phyloP scores from a whole-genome alignment of 2,329 filamentous ascomycete genomes.

The Sclerotinia spermophila region DNA sequence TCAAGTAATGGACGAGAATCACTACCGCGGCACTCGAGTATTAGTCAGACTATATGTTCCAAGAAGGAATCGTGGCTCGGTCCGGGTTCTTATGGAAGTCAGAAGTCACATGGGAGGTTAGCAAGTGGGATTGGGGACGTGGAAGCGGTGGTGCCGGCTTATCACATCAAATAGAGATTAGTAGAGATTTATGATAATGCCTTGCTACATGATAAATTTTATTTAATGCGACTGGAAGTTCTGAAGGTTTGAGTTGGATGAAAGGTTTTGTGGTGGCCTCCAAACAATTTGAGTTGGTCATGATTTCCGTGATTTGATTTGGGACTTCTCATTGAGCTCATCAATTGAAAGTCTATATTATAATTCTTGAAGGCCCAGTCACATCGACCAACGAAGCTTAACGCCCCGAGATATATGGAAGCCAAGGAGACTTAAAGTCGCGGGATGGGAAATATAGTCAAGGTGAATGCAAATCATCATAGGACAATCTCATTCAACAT shows the following conservation, averaged over 20 bases:
- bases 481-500: neutral
- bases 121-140: neutral
- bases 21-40: neutral
- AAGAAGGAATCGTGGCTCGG: neutral
- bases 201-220: neutral
- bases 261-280: no score
- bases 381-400: neutral
- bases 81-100: neutral
- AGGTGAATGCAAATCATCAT: neutral
- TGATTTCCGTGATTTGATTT: neutral
- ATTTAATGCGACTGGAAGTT: neutral
- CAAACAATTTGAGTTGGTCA: no score
- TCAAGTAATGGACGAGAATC: constrained; percentile 14
- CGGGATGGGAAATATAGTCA: neutral
- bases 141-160: neutral
- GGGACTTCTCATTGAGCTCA: neutral
- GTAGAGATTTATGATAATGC: neutral
- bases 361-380: neutral
- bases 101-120: neutral
- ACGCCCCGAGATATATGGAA: neutral
- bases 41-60: neutral
- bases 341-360: no score
- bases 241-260: neutral
- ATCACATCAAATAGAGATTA: neutral
- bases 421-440: neutral